Conservation (phyloP, 768 basidiomycete genomes). For the Coprinopsis sp. region DNA sequence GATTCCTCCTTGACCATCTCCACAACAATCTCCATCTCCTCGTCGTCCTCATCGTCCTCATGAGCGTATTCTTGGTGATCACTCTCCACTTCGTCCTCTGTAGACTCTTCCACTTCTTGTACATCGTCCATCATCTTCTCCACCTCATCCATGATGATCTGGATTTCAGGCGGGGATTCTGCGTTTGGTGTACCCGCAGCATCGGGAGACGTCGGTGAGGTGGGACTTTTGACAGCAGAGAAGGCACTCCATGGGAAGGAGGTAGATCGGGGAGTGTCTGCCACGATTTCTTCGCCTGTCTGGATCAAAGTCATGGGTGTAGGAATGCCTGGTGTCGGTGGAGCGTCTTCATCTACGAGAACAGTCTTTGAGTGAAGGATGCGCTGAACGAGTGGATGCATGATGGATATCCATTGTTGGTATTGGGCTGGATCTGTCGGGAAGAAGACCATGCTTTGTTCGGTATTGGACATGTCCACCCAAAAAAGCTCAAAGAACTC, state of each 20-base stretch:
- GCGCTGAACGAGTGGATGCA: constrained; percentile 24
- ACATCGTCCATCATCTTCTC: too few species aligned
- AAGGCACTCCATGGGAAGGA: constrained; percentile 36
- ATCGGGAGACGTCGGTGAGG: constrained; percentile 34
- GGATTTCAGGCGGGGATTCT: constrained; percentile 3
- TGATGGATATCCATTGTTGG: constrained; percentile 24
- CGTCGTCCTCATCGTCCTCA: too few species aligned
- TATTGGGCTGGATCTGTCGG: constrained; percentile 21
- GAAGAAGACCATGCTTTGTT: constrained; percentile 18
- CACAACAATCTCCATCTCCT: too few species aligned
- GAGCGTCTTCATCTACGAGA: constrained; percentile 16
- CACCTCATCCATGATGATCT: too few species aligned
- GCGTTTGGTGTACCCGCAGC: constrained; percentile 22
- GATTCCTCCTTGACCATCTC: too few species aligned
- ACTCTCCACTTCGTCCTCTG: too few species aligned
- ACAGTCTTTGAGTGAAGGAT: constrained; percentile 19
- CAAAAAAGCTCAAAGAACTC: constrained; percentile 31
- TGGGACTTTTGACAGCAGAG: constrained; percentile 32
- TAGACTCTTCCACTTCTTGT: too few species aligned
- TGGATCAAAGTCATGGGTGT: constrained; percentile 13
- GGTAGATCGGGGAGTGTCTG: constrained; percentile 6
- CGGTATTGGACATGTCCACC: constrained; percentile 18
- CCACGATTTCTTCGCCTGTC: constrained; percentile 12
- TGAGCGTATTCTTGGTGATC: too few species aligned
- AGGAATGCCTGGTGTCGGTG: constrained; percentile 4